Percentiles rank a stretch among this genome's conserved stretches.
These are phyloP conservation scores for Pseudodiploospora longispora DNA, from an alignment of 2,329 filamentous ascomycete species.

Conservation along the genomic window DNA sequence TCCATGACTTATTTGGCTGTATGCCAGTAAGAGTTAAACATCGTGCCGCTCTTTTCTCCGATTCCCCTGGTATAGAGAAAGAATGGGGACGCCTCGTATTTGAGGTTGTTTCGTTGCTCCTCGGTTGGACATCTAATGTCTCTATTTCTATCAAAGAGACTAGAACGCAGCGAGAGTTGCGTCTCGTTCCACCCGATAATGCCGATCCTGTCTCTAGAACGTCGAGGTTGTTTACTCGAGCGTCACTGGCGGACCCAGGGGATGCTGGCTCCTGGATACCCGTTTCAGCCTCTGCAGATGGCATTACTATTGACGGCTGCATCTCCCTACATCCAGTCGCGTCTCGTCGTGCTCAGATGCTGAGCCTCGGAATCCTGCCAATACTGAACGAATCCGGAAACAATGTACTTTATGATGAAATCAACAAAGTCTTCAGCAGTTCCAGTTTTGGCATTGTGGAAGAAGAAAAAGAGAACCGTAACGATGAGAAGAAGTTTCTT, in stretches of 20 bases:
- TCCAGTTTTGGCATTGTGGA: constrained; percentile 68
- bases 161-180: constrained; percentile 26
- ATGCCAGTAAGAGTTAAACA: constrained; percentile 89
- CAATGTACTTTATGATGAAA: constrained; percentile 64
- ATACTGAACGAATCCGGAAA: constrained; percentile 46
- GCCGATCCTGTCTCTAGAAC: constrained; percentile 15
- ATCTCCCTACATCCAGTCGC: constrained; percentile 65
- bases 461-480: constrained; percentile 25
- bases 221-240: constrained; percentile 55
- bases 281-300: constrained; percentile 56
- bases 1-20: constrained; percentile 77
- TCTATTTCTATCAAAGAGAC: constrained; percentile 52
- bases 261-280: constrained; percentile 58
- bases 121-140: constrained; percentile 56
- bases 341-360: constrained; percentile 67
- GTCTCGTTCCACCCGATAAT: constrained; percentile 23
- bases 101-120: constrained; percentile 53
- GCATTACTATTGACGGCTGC: constrained; percentile 57
- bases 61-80: constrained; percentile 44
- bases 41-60: constrained; percentile 46
- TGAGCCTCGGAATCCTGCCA: constrained; percentile 68
- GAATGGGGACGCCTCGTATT: constrained; percentile 59
- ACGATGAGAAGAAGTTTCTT: constrained; percentile 26
- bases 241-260: constrained; percentile 48
- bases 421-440: constrained; percentile 68